Base-by-base conservation (phyloP, 345 rosid genomes). In the Lagerstroemia speciosa region DNA sequence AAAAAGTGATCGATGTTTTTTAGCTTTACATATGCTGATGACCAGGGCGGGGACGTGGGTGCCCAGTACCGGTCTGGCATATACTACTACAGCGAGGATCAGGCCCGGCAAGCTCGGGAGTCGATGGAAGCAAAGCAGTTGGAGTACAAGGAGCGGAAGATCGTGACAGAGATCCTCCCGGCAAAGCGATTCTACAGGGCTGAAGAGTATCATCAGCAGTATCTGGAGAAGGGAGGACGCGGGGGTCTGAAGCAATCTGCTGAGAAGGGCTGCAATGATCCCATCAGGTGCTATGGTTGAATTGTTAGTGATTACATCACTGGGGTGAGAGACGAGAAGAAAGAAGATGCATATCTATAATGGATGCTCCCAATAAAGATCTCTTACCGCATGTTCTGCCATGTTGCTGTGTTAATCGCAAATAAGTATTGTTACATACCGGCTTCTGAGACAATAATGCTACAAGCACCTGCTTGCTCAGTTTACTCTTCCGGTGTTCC, bases 31-130 rank as follows among this genome's bases (percentile, higher is more conserved):
- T 41, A 19, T 14, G 48, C 4, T 43, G 48, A 63, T 65, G 29
- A 53, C 52, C 73, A 92, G 93, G 93, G 96, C 5, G 83, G 74
- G 31, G 97, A 91, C 70, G 94, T 85, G 64, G 98, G 97, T 34
- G 34, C 92, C 6, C 97, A 89, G 71, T 93, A 87, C 67, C 77
- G 96, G 64, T 94, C 97, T 9, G 99, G 99, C 32, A 89, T 91
- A 68, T 94, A 88, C 80, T 79, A 77, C 72, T 89, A 89, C 89
- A 84, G 75, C 19, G 86, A 78, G 27, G 66, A 57, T 5, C 93
- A 89, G 77, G 91, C 77, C 63, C 63, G 68, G 34, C 26, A 84
- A 12, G 93, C 93, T 32, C 73, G 73, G 70, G 87, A 84, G 69
- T 78, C 93, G 0, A 14, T 78, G 83, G 90, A 82, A 77, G 82